A percentile compares a stretch with the other conserved stretches of the same genome.
phyloP scores from a whole-genome alignment of 2,329 filamentous ascomycete genomes.

The Pseudophaeomoniella oleicola region DNA sequence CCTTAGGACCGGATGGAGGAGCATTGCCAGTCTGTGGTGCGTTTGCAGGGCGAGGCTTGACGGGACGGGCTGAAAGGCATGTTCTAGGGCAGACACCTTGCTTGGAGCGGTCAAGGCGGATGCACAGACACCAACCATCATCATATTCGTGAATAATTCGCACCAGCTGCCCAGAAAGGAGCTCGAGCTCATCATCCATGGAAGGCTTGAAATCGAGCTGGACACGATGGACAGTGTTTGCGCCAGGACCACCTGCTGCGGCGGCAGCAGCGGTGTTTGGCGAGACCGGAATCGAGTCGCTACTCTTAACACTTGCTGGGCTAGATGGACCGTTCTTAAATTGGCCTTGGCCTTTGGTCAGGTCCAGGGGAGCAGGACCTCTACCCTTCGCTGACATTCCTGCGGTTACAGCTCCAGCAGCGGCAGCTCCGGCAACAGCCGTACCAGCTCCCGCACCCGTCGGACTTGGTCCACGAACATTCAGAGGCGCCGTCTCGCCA shows the following conservation, averaged over 20 bases:
- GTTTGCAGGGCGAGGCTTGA: conserved; percentile 60
- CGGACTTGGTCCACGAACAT: conserved; percentile 11
- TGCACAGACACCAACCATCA: conserved; percentile 93
- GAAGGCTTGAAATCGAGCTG: conserved; percentile 89
- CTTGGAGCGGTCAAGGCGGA: conserved; percentile 73
- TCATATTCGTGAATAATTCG: conserved; percentile 91
- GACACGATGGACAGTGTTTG: conserved; percentile 66
- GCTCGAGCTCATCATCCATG: conserved; percentile 78
- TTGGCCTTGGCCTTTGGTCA: conserved; percentile 9
- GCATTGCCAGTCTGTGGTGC: conserved; percentile 37
- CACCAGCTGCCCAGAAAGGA: conserved; percentile 70
- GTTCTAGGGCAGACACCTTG: conserved; percentile 91
- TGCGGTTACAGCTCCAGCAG: conserved; percentile 13
- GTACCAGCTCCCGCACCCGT: conserved; percentile 23
- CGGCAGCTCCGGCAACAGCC: conserved; percentile 23
- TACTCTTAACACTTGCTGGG: conserved; percentile 13
- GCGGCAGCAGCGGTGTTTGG: conserved; percentile 31
- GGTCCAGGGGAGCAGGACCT: conserved; percentile 11
- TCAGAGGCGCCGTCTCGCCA: conserved; percentile 4
- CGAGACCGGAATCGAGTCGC: conserved; percentile 10
- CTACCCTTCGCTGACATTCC: conserved; percentile 7
- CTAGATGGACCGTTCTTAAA: conserved; percentile 9
- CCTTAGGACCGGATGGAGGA: conserved; percentile 13
- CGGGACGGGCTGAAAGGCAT: conserved; percentile 79
- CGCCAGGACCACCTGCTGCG: conserved; percentile 42